A percentile compares a stretch with the other conserved stretches of the same genome.
Conservation (phyloP, 768 basidiomycete genomes). For the Auriscalpium orientale region DNA sequence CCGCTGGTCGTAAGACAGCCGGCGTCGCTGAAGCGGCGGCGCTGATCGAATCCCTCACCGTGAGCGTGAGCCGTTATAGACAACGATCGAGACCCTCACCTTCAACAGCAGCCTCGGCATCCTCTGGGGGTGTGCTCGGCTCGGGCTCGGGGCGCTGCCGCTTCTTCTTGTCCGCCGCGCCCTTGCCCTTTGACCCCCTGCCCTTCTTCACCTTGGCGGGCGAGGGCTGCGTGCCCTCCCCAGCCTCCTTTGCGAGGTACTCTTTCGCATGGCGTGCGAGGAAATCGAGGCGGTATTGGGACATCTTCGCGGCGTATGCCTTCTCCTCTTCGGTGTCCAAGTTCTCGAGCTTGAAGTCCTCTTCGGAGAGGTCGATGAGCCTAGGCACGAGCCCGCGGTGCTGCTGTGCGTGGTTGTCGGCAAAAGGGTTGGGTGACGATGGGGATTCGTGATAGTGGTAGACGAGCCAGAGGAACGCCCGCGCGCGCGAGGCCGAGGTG, state of each 20-base stretch:
- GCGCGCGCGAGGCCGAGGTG: conserved; percentile 35
- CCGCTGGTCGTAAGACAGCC: not conserved
- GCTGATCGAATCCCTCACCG: not conserved
- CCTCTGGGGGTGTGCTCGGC: conserved; percentile 2
- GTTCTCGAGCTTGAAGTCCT: conserved; percentile 33
- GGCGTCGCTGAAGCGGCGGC: not conserved
- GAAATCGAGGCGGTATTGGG: conserved; percentile 29
- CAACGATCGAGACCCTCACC: not conserved
- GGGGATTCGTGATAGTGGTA: conserved; percentile 39
- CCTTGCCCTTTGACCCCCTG: not conserved
- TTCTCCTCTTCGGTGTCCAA: conserved; percentile 36
- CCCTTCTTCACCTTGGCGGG: not conserved
- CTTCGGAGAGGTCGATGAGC: conserved; percentile 21
- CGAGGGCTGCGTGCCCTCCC: conserved; percentile 6
- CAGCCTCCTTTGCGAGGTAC: conserved; percentile 13
- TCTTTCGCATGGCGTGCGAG: conserved; percentile 22
- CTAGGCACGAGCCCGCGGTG: conserved; percentile 23
- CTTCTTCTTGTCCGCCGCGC: conserved; percentile 2
- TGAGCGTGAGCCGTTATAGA: not conserved
- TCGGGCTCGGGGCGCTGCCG: conserved; percentile 5
- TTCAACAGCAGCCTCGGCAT: not conserved
- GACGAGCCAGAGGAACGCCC: conserved; percentile 40
- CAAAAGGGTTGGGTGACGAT: conserved; percentile 29
- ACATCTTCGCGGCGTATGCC: conserved; percentile 33
- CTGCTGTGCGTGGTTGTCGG: conserved; percentile 21